Conservation (phyloP, 1,284 basidiomycete genomes). For the Coniferiporia sulphurascens region DNA sequence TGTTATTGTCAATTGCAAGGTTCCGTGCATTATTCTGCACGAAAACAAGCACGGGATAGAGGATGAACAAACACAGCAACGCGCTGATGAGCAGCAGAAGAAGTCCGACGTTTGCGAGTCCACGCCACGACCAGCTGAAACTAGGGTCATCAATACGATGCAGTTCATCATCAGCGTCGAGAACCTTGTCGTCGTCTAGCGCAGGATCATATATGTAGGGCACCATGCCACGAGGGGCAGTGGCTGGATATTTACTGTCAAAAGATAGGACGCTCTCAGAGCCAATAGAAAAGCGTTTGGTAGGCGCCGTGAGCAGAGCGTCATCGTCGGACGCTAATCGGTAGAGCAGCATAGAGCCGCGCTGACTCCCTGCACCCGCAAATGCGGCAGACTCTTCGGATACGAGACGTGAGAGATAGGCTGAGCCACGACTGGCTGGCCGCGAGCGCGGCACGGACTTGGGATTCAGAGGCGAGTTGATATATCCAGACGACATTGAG, state of each 20-base stretch:
- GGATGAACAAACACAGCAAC: conserved; percentile 62
- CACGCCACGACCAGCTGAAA: conserved; percentile 29
- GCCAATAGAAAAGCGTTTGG: conserved; percentile 35
- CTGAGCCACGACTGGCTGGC: conserved; percentile 31
- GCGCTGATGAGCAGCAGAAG: conserved; percentile 38
- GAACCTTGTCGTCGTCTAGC: conserved; percentile 42
- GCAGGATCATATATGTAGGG: conserved; percentile 66
- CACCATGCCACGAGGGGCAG: conserved; percentile 44
- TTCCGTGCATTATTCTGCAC: conserved; percentile 43
- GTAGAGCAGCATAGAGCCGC: conserved; percentile 66
- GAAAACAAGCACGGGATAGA: conserved; percentile 71
- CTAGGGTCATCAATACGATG: conserved; percentile 48
- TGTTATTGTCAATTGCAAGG: conserved; percentile 55
- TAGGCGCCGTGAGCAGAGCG: conserved; percentile 22
- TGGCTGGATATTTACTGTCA: conserved; percentile 62
- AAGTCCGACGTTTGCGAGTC: conserved; percentile 45
- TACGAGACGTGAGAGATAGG: conserved; percentile 36
- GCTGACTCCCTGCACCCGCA: conserved; percentile 23
- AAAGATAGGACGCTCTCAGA: conserved; percentile 50
- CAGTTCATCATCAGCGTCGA: conserved; percentile 61
- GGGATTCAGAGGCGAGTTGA: conserved; percentile 48
- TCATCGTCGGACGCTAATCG: conserved; percentile 47
- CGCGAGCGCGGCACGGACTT: conserved; percentile 30
- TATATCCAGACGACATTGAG: conserved; percentile 31
- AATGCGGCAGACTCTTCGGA: conserved; percentile 46